Percentiles rank a stretch among this genome's conserved stretches.
phyloP scores from a whole-genome alignment of 2,329 filamentous ascomycete genomes.

The Penicillium vulpinum region DNA sequence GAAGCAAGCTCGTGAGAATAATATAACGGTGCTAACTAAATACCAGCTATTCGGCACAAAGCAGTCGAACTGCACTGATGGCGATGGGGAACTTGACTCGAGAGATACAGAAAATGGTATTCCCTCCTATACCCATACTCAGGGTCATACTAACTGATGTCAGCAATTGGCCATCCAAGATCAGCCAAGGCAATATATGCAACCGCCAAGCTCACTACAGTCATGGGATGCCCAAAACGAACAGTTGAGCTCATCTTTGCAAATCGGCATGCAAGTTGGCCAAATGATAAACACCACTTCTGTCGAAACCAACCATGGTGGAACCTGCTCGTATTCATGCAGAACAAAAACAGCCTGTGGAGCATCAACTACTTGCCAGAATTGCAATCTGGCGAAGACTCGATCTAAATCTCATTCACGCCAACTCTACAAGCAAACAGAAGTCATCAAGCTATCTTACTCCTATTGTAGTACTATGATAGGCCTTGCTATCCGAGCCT shows the following conservation, averaged over 20 bases:
- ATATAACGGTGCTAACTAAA: neutral
- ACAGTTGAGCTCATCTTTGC: neutral
- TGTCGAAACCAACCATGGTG: no score
- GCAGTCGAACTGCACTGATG: neutral
- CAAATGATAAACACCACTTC: neutral
- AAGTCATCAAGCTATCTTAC: neutral
- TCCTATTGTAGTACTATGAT: neutral
- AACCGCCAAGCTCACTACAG: neutral
- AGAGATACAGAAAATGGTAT: neutral
- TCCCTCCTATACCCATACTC: neutral
- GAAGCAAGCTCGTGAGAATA: neutral
- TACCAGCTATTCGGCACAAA: neutral
- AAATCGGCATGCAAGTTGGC: neutral
- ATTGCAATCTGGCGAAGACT: neutral
- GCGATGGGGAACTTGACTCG: neutral
- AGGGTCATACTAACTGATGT: neutral
- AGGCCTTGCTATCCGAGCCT: neutral
- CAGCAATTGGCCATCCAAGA: neutral
- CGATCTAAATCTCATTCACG: neutral
- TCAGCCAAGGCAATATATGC: neutral
- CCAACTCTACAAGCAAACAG: neutral
- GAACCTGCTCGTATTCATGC: neutral
- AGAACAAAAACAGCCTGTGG: neutral
- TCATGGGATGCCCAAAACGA: neutral
- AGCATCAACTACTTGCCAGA: neutral